Evolutionary conservation across 768 basidiomycete species (phyloP), one percentile per base, ranked within the genome.

Genomic region (Mycena venus): DNA sequence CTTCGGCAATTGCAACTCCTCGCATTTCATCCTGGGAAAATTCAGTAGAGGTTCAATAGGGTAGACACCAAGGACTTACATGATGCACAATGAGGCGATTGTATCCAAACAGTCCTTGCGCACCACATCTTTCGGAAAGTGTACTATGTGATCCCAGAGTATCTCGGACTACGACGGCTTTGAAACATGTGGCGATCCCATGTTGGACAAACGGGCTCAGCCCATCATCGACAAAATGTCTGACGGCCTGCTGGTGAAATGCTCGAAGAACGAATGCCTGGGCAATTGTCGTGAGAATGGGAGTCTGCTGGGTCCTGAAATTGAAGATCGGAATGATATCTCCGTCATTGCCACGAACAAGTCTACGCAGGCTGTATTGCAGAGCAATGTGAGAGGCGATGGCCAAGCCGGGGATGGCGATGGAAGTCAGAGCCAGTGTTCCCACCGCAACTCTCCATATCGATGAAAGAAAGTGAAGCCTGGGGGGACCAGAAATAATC

Each of bases 1-100:
- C 88, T 79, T 88, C 88, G 10, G 88, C 86, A 56, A 88, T 88
- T 11, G 83, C 79, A 6, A 80, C 74, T 1, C 86, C 86, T 3
- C 85, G 83, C 60, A 70, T 12, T 40, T 51, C 34, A 19, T 29
- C 65, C 51, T 67, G 19, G 9, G 29, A 15, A 3, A 27, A 8
- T 25, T 29, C 23, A 67, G 51, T 5, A 29, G 0, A 44, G 27
- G 29, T 25, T 15, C 2, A 44, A 21, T 17, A n/a, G 9, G 1
- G 14, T 17, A 42, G 17, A 62, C 17, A 40, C 42, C 23, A 15
- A 8, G 58, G 27, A 44, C 60, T 1, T 6, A 44, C 60, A 31
- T 62, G 60, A 27, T 42, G n/a, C 15, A 29, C 23, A 9, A 44
- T 40, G 6, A 62, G 21, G 8, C 29, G 60, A 21, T 62, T 62